phyloP scores from a whole-genome alignment of 768 basidiomycete species.

The Naganishia randhawae region DNA sequence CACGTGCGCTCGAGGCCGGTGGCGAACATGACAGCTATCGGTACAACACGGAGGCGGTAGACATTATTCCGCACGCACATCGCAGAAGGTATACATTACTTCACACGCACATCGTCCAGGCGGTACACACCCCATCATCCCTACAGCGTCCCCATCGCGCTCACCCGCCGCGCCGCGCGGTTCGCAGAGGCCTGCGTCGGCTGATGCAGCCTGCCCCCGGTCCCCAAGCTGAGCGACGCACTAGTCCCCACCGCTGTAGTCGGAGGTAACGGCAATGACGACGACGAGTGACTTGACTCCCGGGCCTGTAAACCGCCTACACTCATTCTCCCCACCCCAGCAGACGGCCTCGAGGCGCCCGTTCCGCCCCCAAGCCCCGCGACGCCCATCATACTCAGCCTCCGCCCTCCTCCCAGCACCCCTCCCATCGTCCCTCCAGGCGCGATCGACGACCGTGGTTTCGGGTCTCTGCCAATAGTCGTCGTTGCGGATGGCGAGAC shows the following conservation, averaged over 20 bases:
- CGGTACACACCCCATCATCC: neutral
- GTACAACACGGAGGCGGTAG: neutral
- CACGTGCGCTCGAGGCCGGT: constrained; percentile 1
- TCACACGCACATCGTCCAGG: neutral
- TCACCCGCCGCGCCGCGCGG: constrained; percentile 15
- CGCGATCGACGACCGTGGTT: constrained; percentile 5
- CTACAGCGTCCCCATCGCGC: constrained; percentile 14
- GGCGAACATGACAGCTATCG: neutral
- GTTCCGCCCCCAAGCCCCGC: constrained; percentile 1
- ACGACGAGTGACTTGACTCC: neutral
- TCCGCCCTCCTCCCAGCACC: neutral
- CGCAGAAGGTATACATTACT: neutral
- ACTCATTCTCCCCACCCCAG: constrained; percentile 3
- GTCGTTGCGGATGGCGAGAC: neutral
- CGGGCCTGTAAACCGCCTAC: neutral
- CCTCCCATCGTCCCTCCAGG: neutral
- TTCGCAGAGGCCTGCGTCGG: constrained; percentile 6
- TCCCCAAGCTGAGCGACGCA: too few relatives aligned
- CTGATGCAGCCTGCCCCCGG: constrained; percentile 12
- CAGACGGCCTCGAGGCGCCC: constrained; percentile 9
- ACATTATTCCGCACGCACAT: neutral
- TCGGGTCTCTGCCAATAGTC: neutral
- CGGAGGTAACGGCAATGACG: neutral
- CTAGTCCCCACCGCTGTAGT: constrained; percentile 1
- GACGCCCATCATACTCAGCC: constrained; percentile 6